These are phyloP conservation scores for Fusarium metavorans DNA, from an alignment of 2,329 filamentous ascomycete genomes.

Conservation along the genomic window DNA sequence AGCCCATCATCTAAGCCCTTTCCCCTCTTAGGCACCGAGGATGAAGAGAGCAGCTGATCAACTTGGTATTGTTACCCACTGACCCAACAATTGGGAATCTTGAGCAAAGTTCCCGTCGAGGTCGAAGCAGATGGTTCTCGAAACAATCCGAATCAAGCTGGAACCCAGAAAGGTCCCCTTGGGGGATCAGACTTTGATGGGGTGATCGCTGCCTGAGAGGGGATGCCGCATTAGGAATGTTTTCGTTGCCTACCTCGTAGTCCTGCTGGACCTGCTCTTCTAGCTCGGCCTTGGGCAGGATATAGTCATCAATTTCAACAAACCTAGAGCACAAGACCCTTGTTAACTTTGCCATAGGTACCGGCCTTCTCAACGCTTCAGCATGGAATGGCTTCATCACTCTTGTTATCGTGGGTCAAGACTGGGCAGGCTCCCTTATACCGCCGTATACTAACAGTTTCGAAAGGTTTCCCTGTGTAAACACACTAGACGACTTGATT, in stretches of 20 bases:
- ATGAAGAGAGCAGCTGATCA: neutral
- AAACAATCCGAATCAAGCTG: neutral
- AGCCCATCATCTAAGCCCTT: too few species aligned
- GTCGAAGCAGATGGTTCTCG: neutral
- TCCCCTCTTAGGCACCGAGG: too few species aligned
- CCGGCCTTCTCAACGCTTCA: neutral
- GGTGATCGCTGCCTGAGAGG: neutral
- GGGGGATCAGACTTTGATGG: neutral
- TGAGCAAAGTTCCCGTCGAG: neutral
- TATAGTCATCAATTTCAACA: neutral
- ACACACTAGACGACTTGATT: neutral
- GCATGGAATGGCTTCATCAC: neutral
- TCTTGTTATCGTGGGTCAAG: too few species aligned
- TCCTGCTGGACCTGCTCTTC: neutral
- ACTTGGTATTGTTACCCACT: neutral
- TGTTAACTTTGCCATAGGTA: neutral
- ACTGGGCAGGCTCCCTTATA: too few species aligned
- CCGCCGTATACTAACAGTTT: too few species aligned
- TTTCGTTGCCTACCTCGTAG: neutral
- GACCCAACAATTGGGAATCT: neutral
- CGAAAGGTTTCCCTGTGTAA: too few species aligned
- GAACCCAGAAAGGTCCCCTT: neutral
- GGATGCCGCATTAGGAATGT: neutral
- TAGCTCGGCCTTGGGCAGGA: neutral
- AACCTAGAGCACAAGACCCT: neutral